These are phyloP conservation scores for Endocalyx cinctus DNA, from an alignment of 2,329 filamentous ascomycete genomes.

Conservation along the genomic window DNA sequence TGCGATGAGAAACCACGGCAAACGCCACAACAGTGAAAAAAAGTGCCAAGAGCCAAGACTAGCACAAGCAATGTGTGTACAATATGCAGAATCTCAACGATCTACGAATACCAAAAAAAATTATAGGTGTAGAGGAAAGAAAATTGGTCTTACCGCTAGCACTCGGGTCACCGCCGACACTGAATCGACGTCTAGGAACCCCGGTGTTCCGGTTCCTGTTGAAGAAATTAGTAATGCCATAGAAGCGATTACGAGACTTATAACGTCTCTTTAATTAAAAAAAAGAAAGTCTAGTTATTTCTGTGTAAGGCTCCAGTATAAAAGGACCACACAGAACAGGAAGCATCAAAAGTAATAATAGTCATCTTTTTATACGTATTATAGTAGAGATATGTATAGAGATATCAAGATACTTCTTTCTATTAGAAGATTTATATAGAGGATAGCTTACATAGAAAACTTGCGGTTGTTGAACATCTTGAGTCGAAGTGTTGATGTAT, in stretches of 20 bases:
- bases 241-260: too few relatives aligned
- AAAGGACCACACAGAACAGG: too few relatives aligned
- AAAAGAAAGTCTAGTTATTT: neutral
- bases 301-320: slow-evolving; percentile 5
- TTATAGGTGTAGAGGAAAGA: too few relatives aligned
- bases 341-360: too few relatives aligned
- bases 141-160: slow-evolving; percentile 53
- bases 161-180: slow-evolving; percentile 53
- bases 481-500: slow-evolving; percentile 8
- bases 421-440: neutral
- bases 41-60: slow-evolving; percentile 25
- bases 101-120: too few relatives aligned
- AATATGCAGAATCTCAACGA: too few relatives aligned
- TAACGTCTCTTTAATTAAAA: neutral
- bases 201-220: slow-evolving; percentile 56
- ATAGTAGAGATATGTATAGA: too few relatives aligned
- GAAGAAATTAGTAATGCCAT: slow-evolving; percentile 1
- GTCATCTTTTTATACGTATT: too few relatives aligned
- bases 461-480: slow-evolving; percentile 54
- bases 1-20: too few relatives aligned
- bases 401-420: neutral
- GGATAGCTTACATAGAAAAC: slow-evolving; percentile 50
- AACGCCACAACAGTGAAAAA: too few relatives aligned
- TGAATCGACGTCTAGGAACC: slow-evolving; percentile 57
- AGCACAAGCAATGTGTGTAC: too few relatives aligned